Base-by-base conservation (phyloP, 371 early-diverging fungal genomes). In the Gilbertella persicaria region DNA sequence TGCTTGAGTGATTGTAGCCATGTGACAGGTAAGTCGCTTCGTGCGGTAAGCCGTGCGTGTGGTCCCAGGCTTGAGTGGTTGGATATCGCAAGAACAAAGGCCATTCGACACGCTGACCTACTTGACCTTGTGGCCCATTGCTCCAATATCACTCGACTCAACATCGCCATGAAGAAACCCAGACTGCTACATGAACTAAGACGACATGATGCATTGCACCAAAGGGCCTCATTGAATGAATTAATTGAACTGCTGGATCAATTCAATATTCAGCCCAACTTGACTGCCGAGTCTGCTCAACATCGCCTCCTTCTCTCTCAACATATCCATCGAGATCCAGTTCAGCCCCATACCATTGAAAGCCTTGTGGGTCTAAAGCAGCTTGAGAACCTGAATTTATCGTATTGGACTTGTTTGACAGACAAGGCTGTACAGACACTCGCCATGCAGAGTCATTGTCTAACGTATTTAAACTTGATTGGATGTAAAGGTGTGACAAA, bases 1-100 rank as follows among this genome's bases (percentile, higher is more conserved):
- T 45, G 53, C 25, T 17, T 69, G n/a, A 69, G 55, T 49, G 63
- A 69, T 39, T 69, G 69, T 24, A 45, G 33, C 20, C 62, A 39
- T 39, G 48, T 66, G 56, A 69, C 69, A 21, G 59, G 54, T 29
- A 26, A 21, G 7, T 40, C 55, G 1, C 50, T 69, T 16, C 62
- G 56, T 16, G 43, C 55, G 20, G 53, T 65, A 14, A 60, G 51
- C 39, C 51, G 45, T 30, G 17, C 43, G 5, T 69, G 69, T 50
- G 49, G 63, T 6, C 38, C 57, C 30, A 47, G 63, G 7, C 50
- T 69, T 13, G 57, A 62, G 41, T 57, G 53, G 54, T 14, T 65
- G 24, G 63, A 69, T 43, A 57, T 69, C 9, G 44, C 58, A 23
- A 45, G 58, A n/a, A 58, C 62, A 23, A 54, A 58, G 13, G 30